Conservation (phyloP, 2,329 filamentous ascomycete genomes). For the Raffaelea albimanens region DNA sequence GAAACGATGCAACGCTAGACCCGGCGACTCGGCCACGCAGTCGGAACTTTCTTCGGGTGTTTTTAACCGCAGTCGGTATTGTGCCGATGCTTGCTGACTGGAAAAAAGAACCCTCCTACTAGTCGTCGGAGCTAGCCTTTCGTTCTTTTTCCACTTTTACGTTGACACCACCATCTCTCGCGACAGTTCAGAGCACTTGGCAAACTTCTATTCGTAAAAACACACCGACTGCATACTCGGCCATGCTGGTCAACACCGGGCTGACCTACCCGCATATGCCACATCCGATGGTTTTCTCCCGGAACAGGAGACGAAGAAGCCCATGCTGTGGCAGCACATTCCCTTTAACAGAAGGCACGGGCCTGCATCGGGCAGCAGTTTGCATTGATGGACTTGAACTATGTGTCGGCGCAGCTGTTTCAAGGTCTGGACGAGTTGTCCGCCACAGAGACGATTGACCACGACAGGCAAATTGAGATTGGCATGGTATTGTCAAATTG, state of each 20-base stretch:
- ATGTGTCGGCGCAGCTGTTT: constrained; percentile 62
- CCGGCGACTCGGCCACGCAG: no score
- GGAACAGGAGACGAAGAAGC: constrained; percentile 51
- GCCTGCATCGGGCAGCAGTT: constrained; percentile 77
- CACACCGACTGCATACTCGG: constrained; percentile 55
- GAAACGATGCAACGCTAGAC: no score
- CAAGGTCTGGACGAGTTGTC: constrained; percentile 60
- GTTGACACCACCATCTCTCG: constrained; percentile 74
- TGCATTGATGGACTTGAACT: constrained; percentile 66
- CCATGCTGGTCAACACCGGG: constrained; percentile 63
- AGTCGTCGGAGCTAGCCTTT: no score
- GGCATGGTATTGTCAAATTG: no score
- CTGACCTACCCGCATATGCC: constrained; percentile 48
- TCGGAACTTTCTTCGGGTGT: no score
- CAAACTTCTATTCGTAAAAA: constrained; percentile 60
- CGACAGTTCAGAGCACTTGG: no score
- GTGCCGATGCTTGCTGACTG: no score
- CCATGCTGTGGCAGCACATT: constrained; percentile 60
- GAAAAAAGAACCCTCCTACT: no score
- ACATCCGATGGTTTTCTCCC: constrained; percentile 48
- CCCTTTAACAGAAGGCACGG: constrained; percentile 66
- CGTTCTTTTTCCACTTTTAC: constrained; percentile 42
- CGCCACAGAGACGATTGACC: constrained; percentile 41
- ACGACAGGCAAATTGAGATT: no score
- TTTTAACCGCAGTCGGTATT: no score